Base-by-base conservation (phyloP, 129 eudicot species). In the Pseudognaphalium luteoalbum region DNA sequence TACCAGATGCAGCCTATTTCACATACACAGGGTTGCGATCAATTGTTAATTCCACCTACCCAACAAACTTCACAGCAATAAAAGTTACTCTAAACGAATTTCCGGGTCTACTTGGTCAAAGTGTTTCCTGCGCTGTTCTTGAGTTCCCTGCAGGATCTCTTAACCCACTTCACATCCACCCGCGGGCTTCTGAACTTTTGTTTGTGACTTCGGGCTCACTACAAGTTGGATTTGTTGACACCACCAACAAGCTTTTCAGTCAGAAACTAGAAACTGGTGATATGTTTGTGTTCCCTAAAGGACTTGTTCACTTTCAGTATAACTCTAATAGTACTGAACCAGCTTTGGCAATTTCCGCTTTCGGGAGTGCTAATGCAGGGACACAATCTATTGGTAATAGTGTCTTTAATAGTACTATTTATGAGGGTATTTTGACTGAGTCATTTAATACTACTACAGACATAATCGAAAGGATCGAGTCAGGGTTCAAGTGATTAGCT, bases 161-260 rank as follows among this genome's bases (percentile, higher is more conserved):
- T 21, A 77, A 79, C 86, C 86, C 86, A 15, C 81, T 80, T 35
- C 86, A 78, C 77, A 78, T 76, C 33, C 83, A 83, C 69, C 83
- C 83, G 16, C 86, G 83, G 30, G 81, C 83, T 5, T 17, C 83
- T 15, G 86, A 83, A 77, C 86, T 83, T 57, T 32, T 83, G 10
- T 83, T 83, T 73, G 80, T 83, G 74, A 29, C 64, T 6, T 33
- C 66, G 1, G 83, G 86, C 20, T 59, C 80, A 0, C 30, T 83
- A 14, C 77, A 83, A 51, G 86, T 83, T 3, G 86, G 80, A 65
- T 78, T 83, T 74, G 80, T 78, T 54, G 83, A 83, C 33, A 83
- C 86, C 22, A 35, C 80, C 25, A 83, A 83, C 69, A 83, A 76
- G 8, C 80, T 78, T 60, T 83, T 35, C 22, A 73, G 54, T 57